Base-by-base conservation (phyloP, 345 rosid species). In the Citrus hindsii region DNA sequence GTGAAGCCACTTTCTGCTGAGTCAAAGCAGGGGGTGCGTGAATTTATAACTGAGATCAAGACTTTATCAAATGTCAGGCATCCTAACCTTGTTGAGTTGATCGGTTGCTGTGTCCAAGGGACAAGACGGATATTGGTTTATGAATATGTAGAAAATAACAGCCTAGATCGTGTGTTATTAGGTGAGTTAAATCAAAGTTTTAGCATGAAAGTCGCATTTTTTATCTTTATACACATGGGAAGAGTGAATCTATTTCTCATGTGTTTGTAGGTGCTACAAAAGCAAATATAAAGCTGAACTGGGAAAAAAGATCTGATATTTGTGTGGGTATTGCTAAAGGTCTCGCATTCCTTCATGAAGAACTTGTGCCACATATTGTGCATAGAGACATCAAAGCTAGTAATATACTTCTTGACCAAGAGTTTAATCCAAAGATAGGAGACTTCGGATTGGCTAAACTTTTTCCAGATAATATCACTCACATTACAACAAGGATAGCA, bases 371-470 rank as follows among this genome's bases (percentile, higher is more conserved):
- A 3, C 98, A 62, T 77, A 90, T 95, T 77, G 99, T 95, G 75
- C 99, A 95, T 68, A 89, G 99, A 80, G 99, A 95, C 83, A 92
- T 95, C 80, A 95, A 95, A 85, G 97, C 98, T 27, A 92, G 98
- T 85, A 95, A 93, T 80, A 85, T 95, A 83, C 97, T 95, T 76
- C 94, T 95, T 40, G 98, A 95, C 86, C 72, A 62, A 75, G 85
- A 94, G 67, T 90, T 91, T 69, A 82, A 85, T 79, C 98, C 99
- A 30, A 95, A 95, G 82, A 95, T 95, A 63, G 99, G 99, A 71
- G 98, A 95, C 83, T 95, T 95, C 30, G 99, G 99, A 40, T 77
- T 95, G 90, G 99, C 99, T 42, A 95, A 95, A 85, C 97, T 95
- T 73, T 95, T 95, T 77, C 98, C 99, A 16, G 97, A 96, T 67